Evolutionary conservation across 345 rosid genomes (phyloP), one percentile per base, ranked within the genome.

Genomic region (Corchorus olitorius): DNA sequence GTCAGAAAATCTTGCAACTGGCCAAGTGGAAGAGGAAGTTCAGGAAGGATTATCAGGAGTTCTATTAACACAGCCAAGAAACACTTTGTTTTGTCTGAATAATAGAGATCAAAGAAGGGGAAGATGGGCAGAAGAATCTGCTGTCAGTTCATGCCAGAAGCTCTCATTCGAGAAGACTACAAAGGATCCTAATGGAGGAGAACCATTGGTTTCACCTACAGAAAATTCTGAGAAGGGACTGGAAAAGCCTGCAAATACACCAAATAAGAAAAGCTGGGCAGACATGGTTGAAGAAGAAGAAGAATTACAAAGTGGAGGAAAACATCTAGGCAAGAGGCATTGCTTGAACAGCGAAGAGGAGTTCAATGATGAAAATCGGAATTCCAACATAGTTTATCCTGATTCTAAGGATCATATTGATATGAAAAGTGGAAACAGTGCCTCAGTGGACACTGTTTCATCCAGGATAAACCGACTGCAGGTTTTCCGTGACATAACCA

Each of bases 261-360:
- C 55, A 10, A 70, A 34, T 49, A 84, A 83, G 77, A 91, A 87
- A 84, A 92, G 92, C 65, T 92, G 97, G 98, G 98, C 93, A 14
- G 98, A 91, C 72, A 86, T 90, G 15, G 96, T 76, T 5, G 97
- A 90, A 81, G 98, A 92, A 76, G 94, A 90, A 63, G 95, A n/a
- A 55, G 62, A 62, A 19, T 67, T 3, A 14, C 50, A 33, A 33
- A 49, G 52, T 5, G 80, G 78, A 73, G 59, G 53, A 65, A 65
- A 70, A 11, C 5, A 22, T 67, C 62, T 60, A 17, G 55, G 68
- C 59, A 70, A 50, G 22, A 63, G 43, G 20, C 70, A 37, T 35
- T 46, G 63, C 19, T 81, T 69, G 62, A 50, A 76, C 37, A 53
- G n/a, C 37, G 82, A 75, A 64, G 84, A 76, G 59, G 77, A 65